Percentiles rank a stretch among this genome's conserved stretches.
Evolutionary conservation across 345 rosid species (phyloP).

Genomic region (Eucalyptus victrix): DNA sequence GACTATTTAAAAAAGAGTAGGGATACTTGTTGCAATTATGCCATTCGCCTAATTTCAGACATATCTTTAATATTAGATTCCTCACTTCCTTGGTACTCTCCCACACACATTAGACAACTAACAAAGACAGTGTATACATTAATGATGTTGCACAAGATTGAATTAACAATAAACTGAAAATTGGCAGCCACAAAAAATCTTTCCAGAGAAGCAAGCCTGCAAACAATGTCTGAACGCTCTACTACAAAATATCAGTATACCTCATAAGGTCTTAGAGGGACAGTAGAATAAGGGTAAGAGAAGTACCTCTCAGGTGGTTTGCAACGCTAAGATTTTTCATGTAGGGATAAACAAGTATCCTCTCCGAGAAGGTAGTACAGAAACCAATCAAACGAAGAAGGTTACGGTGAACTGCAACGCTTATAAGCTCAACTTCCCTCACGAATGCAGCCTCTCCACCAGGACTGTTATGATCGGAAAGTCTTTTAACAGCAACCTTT

Average conservation of each 20-base stretch:
- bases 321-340: constrained; percentile 89
- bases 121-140: neutral
- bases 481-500: constrained; percentile 79
- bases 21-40: neutral
- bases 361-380: constrained; percentile 63
- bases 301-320: constrained; percentile 61
- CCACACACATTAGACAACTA: neutral
- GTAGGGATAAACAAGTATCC: constrained; percentile 85
- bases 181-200: neutral
- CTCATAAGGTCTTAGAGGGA: neutral
- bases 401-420: constrained; percentile 80
- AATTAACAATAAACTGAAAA: neutral
- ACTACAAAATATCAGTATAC: neutral
- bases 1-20: neutral
- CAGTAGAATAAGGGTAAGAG: neutral
- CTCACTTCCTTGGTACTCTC: neutral
- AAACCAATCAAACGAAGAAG: constrained; percentile 74
- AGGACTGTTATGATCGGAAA: constrained; percentile 55
- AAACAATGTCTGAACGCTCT: neutral
- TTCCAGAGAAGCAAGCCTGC: neutral
- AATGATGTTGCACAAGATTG: neutral
- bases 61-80: neutral
- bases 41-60: neutral
- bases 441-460: constrained; percentile 86
- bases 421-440: constrained; percentile 74